Conservation (phyloP, 495 filamentous ascomycete species). For the Neurospora cerealis region DNA sequence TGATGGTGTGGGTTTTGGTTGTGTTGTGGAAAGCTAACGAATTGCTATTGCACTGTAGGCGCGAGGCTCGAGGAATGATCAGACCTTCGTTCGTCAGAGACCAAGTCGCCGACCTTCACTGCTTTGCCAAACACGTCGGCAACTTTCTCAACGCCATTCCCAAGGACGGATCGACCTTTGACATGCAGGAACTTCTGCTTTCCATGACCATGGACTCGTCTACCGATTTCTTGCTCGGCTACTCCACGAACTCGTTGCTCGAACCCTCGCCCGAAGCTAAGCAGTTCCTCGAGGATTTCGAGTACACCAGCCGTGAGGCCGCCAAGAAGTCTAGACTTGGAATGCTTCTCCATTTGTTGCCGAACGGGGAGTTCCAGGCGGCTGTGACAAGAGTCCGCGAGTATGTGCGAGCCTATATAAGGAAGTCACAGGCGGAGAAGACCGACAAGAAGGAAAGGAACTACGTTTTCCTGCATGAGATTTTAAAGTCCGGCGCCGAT, state of each 20-base stretch:
- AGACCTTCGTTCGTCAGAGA: conserved; percentile 39
- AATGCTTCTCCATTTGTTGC: conserved; percentile 39
- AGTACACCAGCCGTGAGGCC: conserved; percentile 24
- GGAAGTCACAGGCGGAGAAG: conserved; percentile 17
- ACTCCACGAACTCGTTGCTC: conserved; percentile 27
- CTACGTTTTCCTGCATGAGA: conserved; percentile 44
- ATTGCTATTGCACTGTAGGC: conserved; percentile 14
- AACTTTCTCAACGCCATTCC: conserved; percentile 40
- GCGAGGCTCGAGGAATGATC: conserved; percentile 35
- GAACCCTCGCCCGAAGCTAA: conserved; percentile 21
- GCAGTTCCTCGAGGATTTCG: conserved; percentile 31
- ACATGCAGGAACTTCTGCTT: conserved; percentile 52
- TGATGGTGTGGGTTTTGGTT: background rate
- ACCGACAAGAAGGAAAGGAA: conserved; percentile 12
- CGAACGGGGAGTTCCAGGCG: conserved; percentile 37
- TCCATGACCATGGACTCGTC: conserved; percentile 55
- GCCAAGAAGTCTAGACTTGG: conserved; percentile 43
- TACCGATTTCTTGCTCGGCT: conserved; percentile 49
- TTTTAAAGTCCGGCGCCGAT: conserved; percentile 28
- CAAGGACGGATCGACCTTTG: conserved; percentile 34
- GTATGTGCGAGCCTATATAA: conserved; percentile 34
- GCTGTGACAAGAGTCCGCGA: conserved; percentile 31
- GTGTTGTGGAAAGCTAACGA: background rate
- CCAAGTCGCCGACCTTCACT: conserved; percentile 40
- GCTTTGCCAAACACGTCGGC: conserved; percentile 48